Evolutionary conservation across 371 early-diverging fungal species (phyloP), one percentile per base, ranked within the genome.

Genomic region (Chytridium lagenaria): DNA sequence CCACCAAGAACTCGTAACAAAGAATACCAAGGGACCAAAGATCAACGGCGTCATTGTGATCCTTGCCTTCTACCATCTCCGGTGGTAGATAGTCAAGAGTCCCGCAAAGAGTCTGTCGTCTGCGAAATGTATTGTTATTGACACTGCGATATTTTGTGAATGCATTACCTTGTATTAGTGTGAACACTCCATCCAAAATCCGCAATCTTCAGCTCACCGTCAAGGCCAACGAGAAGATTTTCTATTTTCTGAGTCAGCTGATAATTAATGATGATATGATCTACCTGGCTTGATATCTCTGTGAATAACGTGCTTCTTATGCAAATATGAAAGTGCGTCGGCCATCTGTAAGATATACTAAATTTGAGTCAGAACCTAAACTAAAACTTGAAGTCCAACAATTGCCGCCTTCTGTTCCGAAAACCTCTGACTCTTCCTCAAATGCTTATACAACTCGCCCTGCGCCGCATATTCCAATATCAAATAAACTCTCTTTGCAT

Each of bases 181-280:
- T 95, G 95, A 1, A 99, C 98, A 2, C 96, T 92, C 99, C 99
- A 99, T 1, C 99, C 99, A 88, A 99, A 99, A 82, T 99, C 99
- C 19, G 95, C 93, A 65, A 99, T 91, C 80, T 98, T 98, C 34
- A 99, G 80, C 66, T 92, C 88, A 15, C 94, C 95, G 51, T 96
- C 86, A 2, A 86, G 76, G 33, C 93, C 95, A 31, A 99, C 80
- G 68, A 99, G 82, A 66, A 99, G 78, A 73, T 99, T 99, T 78
- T 99, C 99, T 28, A 81, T 97, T 96, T 63, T 96, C 1, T 26
- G 49, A 52, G 75, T 28, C 1, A 50, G 50, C 31, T 30, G 1
- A 5, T 23, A 2, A 34, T 16, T 19, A 28, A 37, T 52, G 30
- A 10, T 1, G 0, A 37, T 0, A 1, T 1, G 23, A 37, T 0